phyloP scores from a whole-genome alignment of 805 yeast genomes.

The Jamesozyma rosinii region DNA sequence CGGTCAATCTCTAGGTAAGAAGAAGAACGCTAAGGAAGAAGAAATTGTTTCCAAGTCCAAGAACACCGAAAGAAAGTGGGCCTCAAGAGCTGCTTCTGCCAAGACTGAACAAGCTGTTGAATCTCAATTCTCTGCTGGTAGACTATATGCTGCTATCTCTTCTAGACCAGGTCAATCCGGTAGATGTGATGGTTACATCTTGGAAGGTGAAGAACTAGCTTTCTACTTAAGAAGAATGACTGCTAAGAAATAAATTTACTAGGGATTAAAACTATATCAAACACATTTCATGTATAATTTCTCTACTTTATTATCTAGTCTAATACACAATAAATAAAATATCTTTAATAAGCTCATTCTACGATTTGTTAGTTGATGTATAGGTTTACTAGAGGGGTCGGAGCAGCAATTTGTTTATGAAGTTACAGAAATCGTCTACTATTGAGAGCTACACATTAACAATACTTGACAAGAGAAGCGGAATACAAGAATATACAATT shows the following conservation, averaged over 20 bases:
- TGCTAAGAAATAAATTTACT: conserved; percentile 79
- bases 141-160: conserved; percentile 95
- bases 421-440: too few species aligned
- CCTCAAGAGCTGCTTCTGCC: conserved; percentile 80
- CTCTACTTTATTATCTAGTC: conserved; percentile 8
- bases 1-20: conserved; percentile 90
- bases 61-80: conserved; percentile 83
- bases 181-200: conserved; percentile 99
- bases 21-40: conserved; percentile 48
- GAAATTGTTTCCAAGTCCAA: conserved; percentile 60
- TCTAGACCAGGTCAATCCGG: conserved; percentile 99
- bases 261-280: not conserved
- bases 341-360: not conserved
- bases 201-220: conserved; percentile 99
- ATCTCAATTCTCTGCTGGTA: conserved; percentile 97
- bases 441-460: too few species aligned
- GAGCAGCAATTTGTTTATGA: too few species aligned
- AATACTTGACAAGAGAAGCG: too few species aligned
- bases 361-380: not conserved
- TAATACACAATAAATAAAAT: conserved; percentile 5
- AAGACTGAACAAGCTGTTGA: conserved; percentile 85
- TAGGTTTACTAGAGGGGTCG: not conserved
- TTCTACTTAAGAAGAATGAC: conserved; percentile 99
- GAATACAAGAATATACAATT: too few species aligned
- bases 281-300: conserved; percentile 9